Conservation (phyloP, 495 filamentous ascomycete genomes). For the Penicillium bialowiezense region DNA sequence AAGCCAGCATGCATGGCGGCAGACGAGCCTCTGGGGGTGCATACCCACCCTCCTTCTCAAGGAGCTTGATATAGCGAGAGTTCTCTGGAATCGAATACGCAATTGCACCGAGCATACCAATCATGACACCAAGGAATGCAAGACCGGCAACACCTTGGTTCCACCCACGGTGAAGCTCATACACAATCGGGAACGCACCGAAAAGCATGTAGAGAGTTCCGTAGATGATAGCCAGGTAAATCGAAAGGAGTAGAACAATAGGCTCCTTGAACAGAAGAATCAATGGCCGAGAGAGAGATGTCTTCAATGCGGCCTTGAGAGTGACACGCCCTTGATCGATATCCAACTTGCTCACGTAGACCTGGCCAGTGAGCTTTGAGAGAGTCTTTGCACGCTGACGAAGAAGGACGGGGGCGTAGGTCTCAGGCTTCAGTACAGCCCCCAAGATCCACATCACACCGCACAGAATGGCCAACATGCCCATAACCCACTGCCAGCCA, state of each 20-base stretch:
- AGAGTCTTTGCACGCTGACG: constrained; percentile 45
- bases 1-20: constrained; percentile 34
- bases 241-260: constrained; percentile 55
- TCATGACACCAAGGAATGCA: constrained; percentile 69
- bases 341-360: constrained; percentile 43
- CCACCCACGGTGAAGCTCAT: constrained; percentile 67
- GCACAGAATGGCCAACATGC: constrained; percentile 40
- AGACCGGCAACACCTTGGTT: constrained; percentile 63
- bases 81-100: constrained; percentile 41
- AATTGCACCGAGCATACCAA: constrained; percentile 67
- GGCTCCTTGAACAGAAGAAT: constrained; percentile 42
- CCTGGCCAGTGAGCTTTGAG: constrained; percentile 48
- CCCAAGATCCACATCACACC: constrained; percentile 50
- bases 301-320: constrained; percentile 28
- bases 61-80: constrained; percentile 30
- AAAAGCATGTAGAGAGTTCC: constrained; percentile 77
- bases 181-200: constrained; percentile 72
- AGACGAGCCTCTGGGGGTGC: constrained; percentile 38
- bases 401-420: constrained; percentile 53
- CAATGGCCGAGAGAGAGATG: constrained; percentile 34
- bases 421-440: constrained; percentile 48
- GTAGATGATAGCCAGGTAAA: constrained; percentile 69
- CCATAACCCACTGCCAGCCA: constrained; percentile 66
- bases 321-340: constrained; percentile 28
- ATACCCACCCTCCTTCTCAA: constrained; percentile 27